Evolutionary conservation across 2,329 filamentous ascomycete species (phyloP).

Genomic region (Onygenales sp.): DNA sequence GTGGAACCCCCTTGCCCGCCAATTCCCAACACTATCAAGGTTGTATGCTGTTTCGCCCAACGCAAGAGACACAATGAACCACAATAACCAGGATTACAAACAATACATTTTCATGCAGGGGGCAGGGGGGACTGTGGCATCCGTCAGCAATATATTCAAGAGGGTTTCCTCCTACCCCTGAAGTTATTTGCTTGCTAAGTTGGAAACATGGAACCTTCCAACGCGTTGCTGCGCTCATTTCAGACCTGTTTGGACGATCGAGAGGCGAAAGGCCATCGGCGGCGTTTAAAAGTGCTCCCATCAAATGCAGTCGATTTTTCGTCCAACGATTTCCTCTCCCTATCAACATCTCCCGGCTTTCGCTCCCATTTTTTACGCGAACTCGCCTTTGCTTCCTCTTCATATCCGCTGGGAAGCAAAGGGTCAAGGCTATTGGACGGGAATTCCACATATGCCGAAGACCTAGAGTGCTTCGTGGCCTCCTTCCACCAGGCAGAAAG

Average conservation of each 20-base stretch:
- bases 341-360: constrained; percentile 41
- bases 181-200: too few species aligned
- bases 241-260: constrained; percentile 28
- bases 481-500: constrained; percentile 49
- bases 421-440: constrained; percentile 58
- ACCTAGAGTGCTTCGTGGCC: constrained; percentile 50
- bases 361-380: constrained; percentile 41
- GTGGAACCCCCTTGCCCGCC: not conserved
- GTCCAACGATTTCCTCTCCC: constrained; percentile 57
- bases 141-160: not conserved
- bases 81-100: too few species aligned
- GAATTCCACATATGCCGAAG: constrained; percentile 51
- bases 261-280: constrained; percentile 34
- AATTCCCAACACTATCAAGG: not conserved
- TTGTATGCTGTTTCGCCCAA: not conserved
- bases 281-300: constrained; percentile 38
- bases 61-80: too few species aligned
- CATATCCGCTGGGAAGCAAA: constrained; percentile 42
- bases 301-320: constrained; percentile 47
- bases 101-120: too few species aligned
- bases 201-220: constrained; percentile 5
- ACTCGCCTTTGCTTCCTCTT: constrained; percentile 24
- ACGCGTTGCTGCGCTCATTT: constrained; percentile 21
- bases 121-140: too few species aligned
- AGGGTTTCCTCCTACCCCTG: too few species aligned